Evolutionary conservation across 2,329 filamentous ascomycete genomes (phyloP), one percentile per base, ranked within the genome.

Genomic region (Aspergillus sp.): DNA sequence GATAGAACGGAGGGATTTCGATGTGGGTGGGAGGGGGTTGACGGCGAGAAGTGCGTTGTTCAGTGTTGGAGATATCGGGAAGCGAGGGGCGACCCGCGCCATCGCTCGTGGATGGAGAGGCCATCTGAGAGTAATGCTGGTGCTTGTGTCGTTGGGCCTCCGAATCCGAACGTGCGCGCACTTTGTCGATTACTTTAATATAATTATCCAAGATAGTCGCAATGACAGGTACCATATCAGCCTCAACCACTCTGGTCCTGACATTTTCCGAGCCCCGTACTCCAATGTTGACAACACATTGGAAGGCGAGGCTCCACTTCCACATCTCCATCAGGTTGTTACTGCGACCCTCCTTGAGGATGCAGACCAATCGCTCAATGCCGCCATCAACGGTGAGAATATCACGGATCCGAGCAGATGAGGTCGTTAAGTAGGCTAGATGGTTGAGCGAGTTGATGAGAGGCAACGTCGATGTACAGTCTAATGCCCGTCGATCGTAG

Each of bases 311-410:
- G 72, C 97, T 99, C 95, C 95, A 99, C 78, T 98, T 98, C 95
- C 95, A 99, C 90, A 96, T 96, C 75, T 97, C 93, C 93, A 98
- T 97, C 87, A 97, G 89, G 74, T 99, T 93, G 77, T 93, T 96
- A 79, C 91, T 97, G 72, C 95, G 85, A 62, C 95, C 95, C 77
- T 96, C 91, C 78, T 99, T 99, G 75, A 99, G 85, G 71, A 99
- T 97, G 83, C 92, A 97, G 73, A 99, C 91, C 66, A 99, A 82
- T 64, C 93, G 83, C 80, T 99, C 95, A 75, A 99, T 95, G 61
- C 95, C 95, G 77, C 95, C 95, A 89, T 99, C 95, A 79, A 99
- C 91, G 57, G 93, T 98, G 64, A 99, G 85, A 63, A 99, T 99
- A 74, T 99, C 95, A 68, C 95, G 87, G 75, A 99, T 99, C 62